phyloP scores from a whole-genome alignment of 164 flowering plant species.

The Kalanchoe fedtschenkoi region DNA sequence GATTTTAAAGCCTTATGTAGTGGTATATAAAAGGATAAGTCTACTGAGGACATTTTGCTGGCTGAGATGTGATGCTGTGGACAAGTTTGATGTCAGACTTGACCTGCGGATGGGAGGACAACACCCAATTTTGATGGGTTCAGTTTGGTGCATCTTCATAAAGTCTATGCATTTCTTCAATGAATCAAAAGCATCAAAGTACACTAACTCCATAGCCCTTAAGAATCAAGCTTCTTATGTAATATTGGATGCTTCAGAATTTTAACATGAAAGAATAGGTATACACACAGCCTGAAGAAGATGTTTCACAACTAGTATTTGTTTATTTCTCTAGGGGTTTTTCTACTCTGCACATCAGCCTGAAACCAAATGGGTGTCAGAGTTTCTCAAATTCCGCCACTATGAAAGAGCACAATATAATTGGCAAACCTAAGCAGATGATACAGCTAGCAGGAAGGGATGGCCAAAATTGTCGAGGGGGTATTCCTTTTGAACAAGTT shows the following conservation, averaged over 20 bases:
- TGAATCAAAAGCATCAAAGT: not conserved
- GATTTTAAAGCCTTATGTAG: not conserved
- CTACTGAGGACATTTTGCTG: not conserved
- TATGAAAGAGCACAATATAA: not conserved
- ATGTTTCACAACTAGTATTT: not conserved
- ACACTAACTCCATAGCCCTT: not conserved
- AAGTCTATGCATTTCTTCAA: no score
- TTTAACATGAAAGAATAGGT: not conserved
- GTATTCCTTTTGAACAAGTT: not conserved
- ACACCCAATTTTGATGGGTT: not conserved
- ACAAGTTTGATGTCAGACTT: not conserved
- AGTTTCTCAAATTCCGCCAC: not conserved
- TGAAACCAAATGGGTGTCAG: not conserved
- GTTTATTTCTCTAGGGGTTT: not conserved
- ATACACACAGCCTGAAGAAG: not conserved
- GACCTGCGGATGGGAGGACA: not conserved
- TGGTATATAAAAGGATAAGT: not conserved
- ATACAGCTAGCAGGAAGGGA: not conserved
- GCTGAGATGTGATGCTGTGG: not conserved
- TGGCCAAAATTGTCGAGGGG: not conserved
- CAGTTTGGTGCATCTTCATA: no score
- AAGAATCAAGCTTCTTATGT: not conserved
- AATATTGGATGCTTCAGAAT: not conserved
- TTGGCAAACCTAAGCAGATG: no score
- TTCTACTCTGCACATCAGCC: not conserved